Evolutionary conservation across 192 early-diverging fungal species (phyloP), one percentile per base, ranked within the genome.

Genomic region (Powellomyces hirtus): DNA sequence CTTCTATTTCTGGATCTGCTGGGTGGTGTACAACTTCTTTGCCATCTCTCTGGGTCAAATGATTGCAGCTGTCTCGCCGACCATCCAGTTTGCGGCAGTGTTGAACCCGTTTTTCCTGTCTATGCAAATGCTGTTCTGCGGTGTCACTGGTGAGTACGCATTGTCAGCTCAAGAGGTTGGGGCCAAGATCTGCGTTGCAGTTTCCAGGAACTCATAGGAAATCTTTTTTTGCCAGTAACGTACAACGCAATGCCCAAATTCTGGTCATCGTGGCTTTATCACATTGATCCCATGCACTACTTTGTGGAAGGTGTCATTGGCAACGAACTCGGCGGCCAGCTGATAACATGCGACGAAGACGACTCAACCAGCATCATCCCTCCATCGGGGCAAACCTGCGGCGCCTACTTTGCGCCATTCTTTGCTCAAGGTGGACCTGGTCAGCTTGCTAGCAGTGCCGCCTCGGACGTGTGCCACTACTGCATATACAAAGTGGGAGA

Each of bases 201-300:
- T 51, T 69, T 49, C 55, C 42, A 42, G 27, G 59, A 67, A 27
- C 18, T 72, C 56, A 29, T 30, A n/a, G n/a, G n/a, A n/a, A n/a
- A n/a, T n/a, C 40, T 42, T 42, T 42, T n/a, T 42, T 42, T n/a
- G 40, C 40, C 40, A 42, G 40, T 56, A 45, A 50, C 64, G 0
- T 81, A 82, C 35, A 35, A 65, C 18, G 64, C 73, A 0, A 89
- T 91, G 87, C 83, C 84, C 18, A 73, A 73, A 31, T 90, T 90
- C 77, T 90, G 88, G 84, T 79, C 80, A 29, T 74, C 75, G 0
- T 90, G 89, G 88, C 84, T 90, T 78, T 90, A 89, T 62, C 85
- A 82, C 75, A 51, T 86, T 38, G 79, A 88, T 44, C 89, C 89
- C 5, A 86, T 83, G 76, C 83, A 81, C 38, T 90, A 90, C 55